Evolutionary conservation across 306 rosid genomes (phyloP).

Genomic region (Cicer pinnatifidum): DNA sequence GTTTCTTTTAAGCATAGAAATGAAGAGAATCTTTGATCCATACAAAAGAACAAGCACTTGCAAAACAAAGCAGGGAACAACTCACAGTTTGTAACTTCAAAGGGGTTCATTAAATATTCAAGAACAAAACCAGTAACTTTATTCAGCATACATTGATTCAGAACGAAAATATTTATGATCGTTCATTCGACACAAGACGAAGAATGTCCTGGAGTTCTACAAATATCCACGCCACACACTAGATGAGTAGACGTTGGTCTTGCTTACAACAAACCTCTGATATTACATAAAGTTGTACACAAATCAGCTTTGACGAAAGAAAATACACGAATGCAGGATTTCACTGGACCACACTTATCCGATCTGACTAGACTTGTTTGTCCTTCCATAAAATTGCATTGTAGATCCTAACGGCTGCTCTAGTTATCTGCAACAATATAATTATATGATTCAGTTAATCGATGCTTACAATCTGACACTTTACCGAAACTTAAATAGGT

Average conservation of each 20-base stretch:
- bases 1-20: too few species aligned
- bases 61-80: neutral
- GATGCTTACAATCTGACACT: conserved; percentile 29
- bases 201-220: conserved; percentile 38
- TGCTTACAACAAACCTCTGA: conserved; percentile 28
- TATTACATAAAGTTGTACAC: conserved; percentile 37
- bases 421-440: conserved; percentile 43
- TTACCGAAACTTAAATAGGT: neutral
- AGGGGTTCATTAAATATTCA: neutral
- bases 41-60: neutral
- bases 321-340: conserved; percentile 30
- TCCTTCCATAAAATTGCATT: conserved; percentile 40
- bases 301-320: conserved; percentile 31
- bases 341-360: conserved; percentile 14
- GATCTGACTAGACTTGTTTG: conserved; percentile 3
- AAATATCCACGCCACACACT: conserved; percentile 9
- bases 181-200: conserved; percentile 38
- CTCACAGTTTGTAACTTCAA: neutral
- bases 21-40: too few species aligned
- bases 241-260: conserved; percentile 31
- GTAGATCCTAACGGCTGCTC: conserved; percentile 30
- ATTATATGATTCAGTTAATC: conserved; percentile 33
- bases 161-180: conserved; percentile 12
- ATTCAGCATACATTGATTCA: conserved; percentile 37
- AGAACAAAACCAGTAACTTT: conserved; percentile 30